Evolutionary conservation across 108 stramenopile genomes (phyloP).

Genomic region (Pseudonitzschia multiseries): DNA sequence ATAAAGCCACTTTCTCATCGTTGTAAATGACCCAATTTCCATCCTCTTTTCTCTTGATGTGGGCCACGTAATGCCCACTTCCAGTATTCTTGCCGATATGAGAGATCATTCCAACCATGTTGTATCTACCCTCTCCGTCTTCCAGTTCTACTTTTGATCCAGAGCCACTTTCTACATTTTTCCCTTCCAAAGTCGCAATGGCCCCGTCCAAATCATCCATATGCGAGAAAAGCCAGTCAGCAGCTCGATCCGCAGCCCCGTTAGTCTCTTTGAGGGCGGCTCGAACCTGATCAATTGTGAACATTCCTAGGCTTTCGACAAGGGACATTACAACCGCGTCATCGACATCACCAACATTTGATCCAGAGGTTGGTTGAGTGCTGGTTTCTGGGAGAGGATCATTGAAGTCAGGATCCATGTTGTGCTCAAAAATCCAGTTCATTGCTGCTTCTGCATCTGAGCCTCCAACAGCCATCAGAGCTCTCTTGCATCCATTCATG

Average conservation of each 20-base stretch:
- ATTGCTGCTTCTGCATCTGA: conserved; percentile 91
- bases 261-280: conserved; percentile 84
- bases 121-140: conserved; percentile 90
- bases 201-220: conserved; percentile 92
- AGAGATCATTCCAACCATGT: conserved; percentile 89
- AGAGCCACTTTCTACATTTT: conserved; percentile 19
- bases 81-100: conserved; percentile 98
- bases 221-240: conserved; percentile 97
- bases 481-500: conserved; percentile 94
- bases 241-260: conserved; percentile 90
- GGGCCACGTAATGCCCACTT: conserved; percentile 98
- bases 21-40: conserved; percentile 98
- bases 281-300: conserved; percentile 88
- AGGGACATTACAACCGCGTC: conserved; percentile 75
- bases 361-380: conserved; percentile 27
- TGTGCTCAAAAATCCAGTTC: conserved; percentile 97
- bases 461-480: conserved; percentile 88
- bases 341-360: conserved; percentile 38
- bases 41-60: conserved; percentile 63
- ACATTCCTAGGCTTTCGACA: conserved; percentile 89
- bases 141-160: conserved; percentile 49
- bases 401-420: conserved; percentile 95
- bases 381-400: conserved; percentile 81
- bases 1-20: conserved; percentile 95
- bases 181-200: conserved; percentile 67